A percentile compares a stretch with the other conserved stretches of the same genome.
Conservation (phyloP, 2,329 filamentous ascomycete genomes). For the Lecanicillium sp. region DNA sequence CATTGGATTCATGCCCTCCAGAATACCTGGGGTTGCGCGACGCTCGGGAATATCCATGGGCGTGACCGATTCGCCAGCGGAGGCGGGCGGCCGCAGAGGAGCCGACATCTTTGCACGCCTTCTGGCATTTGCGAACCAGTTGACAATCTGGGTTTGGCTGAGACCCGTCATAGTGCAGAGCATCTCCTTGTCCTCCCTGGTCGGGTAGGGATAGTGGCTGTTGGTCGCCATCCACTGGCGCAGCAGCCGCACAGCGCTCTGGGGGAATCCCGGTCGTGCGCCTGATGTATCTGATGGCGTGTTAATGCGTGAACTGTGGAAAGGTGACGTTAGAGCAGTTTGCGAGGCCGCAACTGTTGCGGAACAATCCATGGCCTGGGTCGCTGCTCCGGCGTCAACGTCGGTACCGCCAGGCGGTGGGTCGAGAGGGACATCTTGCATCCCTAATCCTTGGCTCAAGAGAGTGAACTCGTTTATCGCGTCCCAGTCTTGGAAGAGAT, state of each 20-base stretch:
- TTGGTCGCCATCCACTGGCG: conserved; percentile 76
- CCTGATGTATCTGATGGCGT: conserved; percentile 6
- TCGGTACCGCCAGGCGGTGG: background rate
- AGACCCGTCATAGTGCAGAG: conserved; percentile 69
- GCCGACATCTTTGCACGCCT: conserved; percentile 66
- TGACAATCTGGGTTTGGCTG: conserved; percentile 71
- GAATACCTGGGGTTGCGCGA: conserved; percentile 29
- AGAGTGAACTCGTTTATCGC: conserved; percentile 8
- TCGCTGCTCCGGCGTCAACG: background rate
- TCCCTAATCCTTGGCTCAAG: background rate
- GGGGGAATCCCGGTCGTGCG: conserved; percentile 43
- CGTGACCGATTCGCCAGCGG: conserved; percentile 1
- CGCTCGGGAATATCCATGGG: conserved; percentile 52
- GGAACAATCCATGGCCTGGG: background rate
- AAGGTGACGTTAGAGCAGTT: background rate
- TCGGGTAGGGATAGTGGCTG: conserved; percentile 73
- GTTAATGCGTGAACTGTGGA: background rate
- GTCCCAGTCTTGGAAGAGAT: conserved; percentile 11
- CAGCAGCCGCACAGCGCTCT: conserved; percentile 67
- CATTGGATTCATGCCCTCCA: conserved; percentile 21
- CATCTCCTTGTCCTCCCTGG: conserved; percentile 70
- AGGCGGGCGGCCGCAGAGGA: conserved; percentile 55
- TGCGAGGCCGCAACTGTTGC: background rate
- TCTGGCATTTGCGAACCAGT: conserved; percentile 84
- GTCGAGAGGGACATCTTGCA: background rate